phyloP scores from a whole-genome alignment of 2,329 filamentous ascomycete species.

The Leptoxyphium fumago region DNA sequence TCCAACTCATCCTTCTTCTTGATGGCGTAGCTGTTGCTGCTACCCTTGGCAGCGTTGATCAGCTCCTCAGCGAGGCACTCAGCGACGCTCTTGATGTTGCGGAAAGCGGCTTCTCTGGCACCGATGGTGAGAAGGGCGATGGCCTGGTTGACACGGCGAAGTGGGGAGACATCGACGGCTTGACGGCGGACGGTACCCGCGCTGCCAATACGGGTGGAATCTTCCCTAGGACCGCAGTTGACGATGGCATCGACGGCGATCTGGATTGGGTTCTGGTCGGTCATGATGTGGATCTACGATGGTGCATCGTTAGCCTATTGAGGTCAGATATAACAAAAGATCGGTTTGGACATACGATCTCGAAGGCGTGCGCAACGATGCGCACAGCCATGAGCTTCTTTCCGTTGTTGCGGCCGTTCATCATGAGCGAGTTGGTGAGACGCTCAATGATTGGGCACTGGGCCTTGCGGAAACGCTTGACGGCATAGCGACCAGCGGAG shows the following conservation, averaged over 20 bases:
- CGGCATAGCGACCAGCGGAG: slow-evolving; percentile 95
- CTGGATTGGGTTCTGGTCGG: slow-evolving; percentile 99
- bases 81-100: slow-evolving; percentile 99
- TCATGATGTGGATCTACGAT: slow-evolving; percentile 95
- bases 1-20: slow-evolving; percentile 99
- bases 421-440: slow-evolving; percentile 99
- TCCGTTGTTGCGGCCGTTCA: slow-evolving; percentile 99
- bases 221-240: slow-evolving; percentile 99
- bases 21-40: slow-evolving; percentile 99
- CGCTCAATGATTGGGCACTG: slow-evolving; percentile 99
- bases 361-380: slow-evolving; percentile 97
- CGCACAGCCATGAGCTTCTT: slow-evolving; percentile 99
- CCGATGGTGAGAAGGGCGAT: slow-evolving; percentile 98
- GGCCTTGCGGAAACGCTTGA: slow-evolving; percentile 99
- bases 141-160: slow-evolving; percentile 99
- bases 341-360: slow-evolving; percentile 64
- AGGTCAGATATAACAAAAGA: neutral
- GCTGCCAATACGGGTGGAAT: slow-evolving; percentile 98
- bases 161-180: slow-evolving; percentile 98
- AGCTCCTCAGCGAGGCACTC: slow-evolving; percentile 99
- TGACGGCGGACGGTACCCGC: slow-evolving; percentile 99
- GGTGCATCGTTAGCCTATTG: neutral
- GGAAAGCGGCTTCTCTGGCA: slow-evolving; percentile 96
- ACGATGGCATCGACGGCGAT: slow-evolving; percentile 98
- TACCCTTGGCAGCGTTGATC: slow-evolving; percentile 99